Percentiles rank a stretch among this genome's conserved stretches.
Conservation (phyloP, 192 early-diverging fungal species). For the Linnemannia elongata region DNA sequence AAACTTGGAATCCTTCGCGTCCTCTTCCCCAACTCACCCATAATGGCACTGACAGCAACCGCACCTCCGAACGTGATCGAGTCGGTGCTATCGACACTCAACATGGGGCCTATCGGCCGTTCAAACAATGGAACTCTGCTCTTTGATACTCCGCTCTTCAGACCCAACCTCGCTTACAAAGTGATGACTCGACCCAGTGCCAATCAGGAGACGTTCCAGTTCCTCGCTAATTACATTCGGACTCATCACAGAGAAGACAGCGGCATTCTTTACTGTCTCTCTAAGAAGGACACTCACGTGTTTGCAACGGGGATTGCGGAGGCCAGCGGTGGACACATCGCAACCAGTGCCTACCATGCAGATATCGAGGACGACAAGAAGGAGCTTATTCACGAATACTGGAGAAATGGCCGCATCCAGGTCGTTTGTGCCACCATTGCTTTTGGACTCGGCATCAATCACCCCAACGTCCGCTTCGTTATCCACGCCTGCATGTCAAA, state of each 20-base stretch:
- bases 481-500: slow-evolving; percentile 80
- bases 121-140: slow-evolving; percentile 61
- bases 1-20: slow-evolving; percentile 49
- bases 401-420: slow-evolving; percentile 71
- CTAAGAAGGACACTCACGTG: slow-evolving; percentile 72
- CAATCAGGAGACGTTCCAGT: slow-evolving; percentile 56
- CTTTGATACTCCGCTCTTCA: slow-evolving; percentile 72
- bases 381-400: slow-evolving; percentile 71
- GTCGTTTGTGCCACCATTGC: slow-evolving; percentile 85
- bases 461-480: slow-evolving; percentile 78
- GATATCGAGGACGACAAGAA: slow-evolving; percentile 67
- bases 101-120: slow-evolving; percentile 35
- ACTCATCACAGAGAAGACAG: slow-evolving; percentile 57
- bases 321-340: slow-evolving; percentile 62
- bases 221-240: slow-evolving; percentile 72
- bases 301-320: slow-evolving; percentile 63
- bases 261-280: slow-evolving; percentile 81
- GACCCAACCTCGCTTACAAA: slow-evolving; percentile 73
- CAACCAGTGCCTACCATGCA: slow-evolving; percentile 73
- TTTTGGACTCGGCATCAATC: slow-evolving; percentile 84
- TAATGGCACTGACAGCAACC: slow-evolving; percentile 96
- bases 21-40: slow-evolving; percentile 79
- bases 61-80: slow-evolving; percentile 62
- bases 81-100: slow-evolving; percentile 39
- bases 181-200: slow-evolving; percentile 66